These are phyloP conservation scores for Leptographium radiaticola DNA, from an alignment of 2,329 filamentous ascomycete genomes.

Conservation along the genomic window DNA sequence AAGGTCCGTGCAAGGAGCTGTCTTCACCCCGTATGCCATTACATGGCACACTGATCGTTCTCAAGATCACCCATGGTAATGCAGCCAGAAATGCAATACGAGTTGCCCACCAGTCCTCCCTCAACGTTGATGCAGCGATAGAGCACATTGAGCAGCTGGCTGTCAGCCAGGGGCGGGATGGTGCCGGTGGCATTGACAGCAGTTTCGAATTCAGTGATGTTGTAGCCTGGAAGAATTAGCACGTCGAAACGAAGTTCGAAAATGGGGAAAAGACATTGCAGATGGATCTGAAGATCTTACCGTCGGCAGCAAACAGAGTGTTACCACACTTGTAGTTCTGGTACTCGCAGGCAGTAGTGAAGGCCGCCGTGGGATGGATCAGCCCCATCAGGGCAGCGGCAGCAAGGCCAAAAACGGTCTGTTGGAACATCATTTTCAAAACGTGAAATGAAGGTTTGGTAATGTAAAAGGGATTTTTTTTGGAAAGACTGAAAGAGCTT, in stretches of 20 bases:
- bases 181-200: conserved; percentile 8
- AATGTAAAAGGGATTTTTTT: not conserved
- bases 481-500: not conserved
- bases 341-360: not conserved
- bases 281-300: not conserved
- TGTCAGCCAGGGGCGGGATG: conserved; percentile 6
- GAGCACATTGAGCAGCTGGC: conserved; percentile 8
- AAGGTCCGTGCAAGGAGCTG: not conserved
- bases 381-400: not conserved
- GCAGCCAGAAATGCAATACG: conserved; percentile 11
- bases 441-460: not conserved
- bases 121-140: conserved; percentile 9
- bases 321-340: not conserved
- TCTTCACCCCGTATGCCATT: not conserved
- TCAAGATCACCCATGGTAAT: conserved; percentile 4
- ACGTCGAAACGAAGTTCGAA: not conserved
- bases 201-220: conserved; percentile 5
- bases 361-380: not conserved
- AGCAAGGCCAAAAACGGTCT: not conserved
- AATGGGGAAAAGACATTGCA: no score
- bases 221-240: conserved; percentile 5
- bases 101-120: conserved; percentile 9
- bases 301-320: not conserved
- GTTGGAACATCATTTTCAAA: not conserved
- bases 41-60: conserved; percentile 10